phyloP scores from a whole-genome alignment of 225 moss, liverwort and hornwort species.

The Sphagnum contortum region DNA sequence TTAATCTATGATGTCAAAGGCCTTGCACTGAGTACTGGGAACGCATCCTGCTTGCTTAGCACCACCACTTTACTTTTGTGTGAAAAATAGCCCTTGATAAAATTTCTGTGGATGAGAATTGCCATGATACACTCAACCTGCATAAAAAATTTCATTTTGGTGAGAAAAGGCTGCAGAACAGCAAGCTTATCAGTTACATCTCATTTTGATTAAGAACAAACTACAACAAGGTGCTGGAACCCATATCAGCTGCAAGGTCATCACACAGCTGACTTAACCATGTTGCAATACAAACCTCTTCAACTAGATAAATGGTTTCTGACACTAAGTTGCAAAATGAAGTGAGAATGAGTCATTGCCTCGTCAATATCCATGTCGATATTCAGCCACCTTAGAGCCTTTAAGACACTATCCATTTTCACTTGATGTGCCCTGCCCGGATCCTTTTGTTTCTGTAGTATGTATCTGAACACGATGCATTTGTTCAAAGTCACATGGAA shows the following conservation, averaged over 20 bases:
- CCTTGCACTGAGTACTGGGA: constrained; percentile 44
- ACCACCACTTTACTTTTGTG: constrained; percentile 97
- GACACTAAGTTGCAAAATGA: too few species aligned
- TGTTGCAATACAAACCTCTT: too few species aligned
- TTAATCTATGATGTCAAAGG: constrained; percentile 3
- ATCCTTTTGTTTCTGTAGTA: constrained; percentile 83
- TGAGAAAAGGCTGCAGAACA: too few species aligned
- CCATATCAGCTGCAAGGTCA: too few species aligned
- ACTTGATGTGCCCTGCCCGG: constrained; percentile 86
- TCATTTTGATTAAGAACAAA: too few species aligned
- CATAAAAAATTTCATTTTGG: background rate
- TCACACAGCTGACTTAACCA: too few species aligned
- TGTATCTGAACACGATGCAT: constrained; percentile 34
- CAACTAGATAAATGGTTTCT: too few species aligned
- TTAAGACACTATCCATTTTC: constrained; percentile 87
- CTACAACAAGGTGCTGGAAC: too few species aligned
- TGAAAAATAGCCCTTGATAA: constrained; percentile 79
- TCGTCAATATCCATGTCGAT: constrained; percentile 89
- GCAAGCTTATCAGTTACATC: too few species aligned
- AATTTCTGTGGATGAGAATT: constrained; percentile 71
- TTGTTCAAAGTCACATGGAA: too few species aligned
- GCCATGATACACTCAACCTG: constrained; percentile 95
- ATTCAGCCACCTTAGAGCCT: constrained; percentile 76
- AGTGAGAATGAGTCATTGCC: constrained; percentile 16
- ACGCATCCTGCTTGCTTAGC: constrained; percentile 88